Base-by-base conservation (phyloP, 2,329 filamentous ascomycete species). In the Verticillium dahliae region DNA sequence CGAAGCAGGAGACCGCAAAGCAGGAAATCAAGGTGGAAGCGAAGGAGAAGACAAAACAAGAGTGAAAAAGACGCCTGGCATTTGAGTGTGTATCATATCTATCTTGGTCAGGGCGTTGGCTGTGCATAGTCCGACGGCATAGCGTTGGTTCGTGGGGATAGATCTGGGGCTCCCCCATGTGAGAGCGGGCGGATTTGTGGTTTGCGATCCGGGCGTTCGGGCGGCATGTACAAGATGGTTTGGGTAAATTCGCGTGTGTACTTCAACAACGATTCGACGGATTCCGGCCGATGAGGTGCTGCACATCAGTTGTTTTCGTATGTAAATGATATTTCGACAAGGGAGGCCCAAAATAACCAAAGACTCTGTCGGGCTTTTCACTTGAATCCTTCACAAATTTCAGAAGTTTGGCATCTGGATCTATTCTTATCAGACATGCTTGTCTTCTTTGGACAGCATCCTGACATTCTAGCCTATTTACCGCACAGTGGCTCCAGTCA, bases 401-500 rank as follows among this genome's bases (percentile, higher is more conserved):
- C 27, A 31, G 3, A 31, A 31, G 7, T 13, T 9, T 4, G 35
- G 35, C 35, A 41, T 6, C 3, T 9, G 6, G 7, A 4, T 31
- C 27, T 50, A 50, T 50, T 50, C 1, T n/a, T 10, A 18, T 13
- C 45, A 27, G 18, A 18, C 7, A 22, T 5, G 22, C 9, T 18
- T 22, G 45, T n/a, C 9, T 50, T 50, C 7, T 45, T n/a, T 4
- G 7, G 39, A 59, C 57, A 52, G 14, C 13, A 5, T 59, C 4
- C 31, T 41, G 27, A 27, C 11, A 35, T 15, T 6, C 14, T 18
- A 27, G 34, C 31, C 27, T 27, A 14, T 69, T 77, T 90, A 98
- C 82, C 92, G 86, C 66, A 98, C 91, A 66, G 87, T 86, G 65
- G 91, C 95, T 45, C 87, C 88, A 78, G 88, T 89, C 72, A 99